Evolutionary conservation across 257 asterid species (phyloP).

Genomic region (Plectranthus barbatus): DNA sequence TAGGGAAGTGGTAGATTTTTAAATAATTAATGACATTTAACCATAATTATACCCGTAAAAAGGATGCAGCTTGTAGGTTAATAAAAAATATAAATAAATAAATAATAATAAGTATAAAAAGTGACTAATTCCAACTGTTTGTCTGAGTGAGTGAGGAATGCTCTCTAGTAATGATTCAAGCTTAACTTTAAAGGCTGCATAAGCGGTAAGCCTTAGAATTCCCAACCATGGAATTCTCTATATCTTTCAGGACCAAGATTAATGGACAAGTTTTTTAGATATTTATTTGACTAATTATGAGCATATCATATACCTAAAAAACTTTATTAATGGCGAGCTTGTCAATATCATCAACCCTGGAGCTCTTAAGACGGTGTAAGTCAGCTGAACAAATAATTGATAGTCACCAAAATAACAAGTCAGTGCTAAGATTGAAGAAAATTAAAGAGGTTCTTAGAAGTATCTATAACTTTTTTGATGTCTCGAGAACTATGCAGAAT

Average conservation of each 20-base stretch:
- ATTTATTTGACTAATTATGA: background rate
- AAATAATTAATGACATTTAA: no score
- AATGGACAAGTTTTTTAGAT: constrained; percentile 33
- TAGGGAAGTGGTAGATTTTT: no score
- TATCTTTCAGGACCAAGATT: constrained; percentile 71
- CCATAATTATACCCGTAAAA: no score
- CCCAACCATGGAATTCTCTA: constrained; percentile 72
- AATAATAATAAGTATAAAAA: no score
- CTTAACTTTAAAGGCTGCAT: constrained; percentile 54
- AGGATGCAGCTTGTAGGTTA: no score
- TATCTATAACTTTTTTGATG: no score
- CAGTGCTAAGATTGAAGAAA: no score
- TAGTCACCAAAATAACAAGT: background rate
- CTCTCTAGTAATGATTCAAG: constrained; percentile 73
- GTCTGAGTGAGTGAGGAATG: constrained; percentile 71
- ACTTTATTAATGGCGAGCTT: constrained; percentile 69
- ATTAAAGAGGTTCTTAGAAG: no score
- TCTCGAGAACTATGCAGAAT: no score
- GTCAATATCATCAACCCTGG: constrained; percentile 57
- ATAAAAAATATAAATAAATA: no score
- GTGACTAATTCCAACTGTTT: constrained; percentile 73
- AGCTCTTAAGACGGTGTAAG: constrained; percentile 63
- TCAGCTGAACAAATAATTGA: constrained; percentile 52
- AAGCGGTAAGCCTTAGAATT: constrained; percentile 65
- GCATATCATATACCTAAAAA: constrained; percentile 51